A percentile compares a stretch with the other conserved stretches of the same genome.
These are phyloP conservation scores for Nakaseomyces delphensis DNA, from an alignment of 1,139 yeast species.

Conservation along the genomic window DNA sequence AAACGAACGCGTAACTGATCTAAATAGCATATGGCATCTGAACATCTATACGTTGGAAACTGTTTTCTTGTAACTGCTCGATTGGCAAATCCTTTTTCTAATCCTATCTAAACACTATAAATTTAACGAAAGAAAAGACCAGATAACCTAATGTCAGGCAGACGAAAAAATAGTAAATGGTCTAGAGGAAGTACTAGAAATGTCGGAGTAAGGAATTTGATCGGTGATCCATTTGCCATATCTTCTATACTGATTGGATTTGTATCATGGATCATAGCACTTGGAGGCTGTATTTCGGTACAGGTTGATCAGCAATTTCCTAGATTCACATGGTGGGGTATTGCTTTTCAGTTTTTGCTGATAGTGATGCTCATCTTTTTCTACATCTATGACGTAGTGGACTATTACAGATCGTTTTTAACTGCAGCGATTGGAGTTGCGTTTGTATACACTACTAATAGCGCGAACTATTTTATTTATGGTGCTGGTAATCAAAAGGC, in stretches of 20 bases:
- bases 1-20: no score
- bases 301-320: slow-evolving; percentile 46
- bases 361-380: slow-evolving; percentile 48
- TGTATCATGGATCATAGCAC: slow-evolving; percentile 73
- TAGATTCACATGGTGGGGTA: slow-evolving; percentile 93
- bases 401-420: slow-evolving; percentile 49
- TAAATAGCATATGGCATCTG: no score
- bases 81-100: no score
- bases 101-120: no score
- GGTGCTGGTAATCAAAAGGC: slow-evolving; percentile 53
- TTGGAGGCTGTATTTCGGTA: slow-evolving; percentile 76
- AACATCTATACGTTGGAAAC: no score
- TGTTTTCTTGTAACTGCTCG: no score
- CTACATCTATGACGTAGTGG: slow-evolving; percentile 60
- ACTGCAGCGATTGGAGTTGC: slow-evolving; percentile 40
- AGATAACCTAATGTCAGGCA: slow-evolving; percentile 1
- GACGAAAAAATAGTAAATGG: not conserved
- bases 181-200: slow-evolving; percentile 1
- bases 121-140: no score
- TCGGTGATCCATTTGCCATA: slow-evolving; percentile 64
- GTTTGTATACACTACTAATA: slow-evolving; percentile 73
- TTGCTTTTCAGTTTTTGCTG: slow-evolving; percentile 68
- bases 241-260: slow-evolving; percentile 55
- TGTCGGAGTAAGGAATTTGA: slow-evolving; percentile 39
- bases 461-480: slow-evolving; percentile 74